phyloP scores from a whole-genome alignment of 768 basidiomycete genomes.

The Auriscalpium orientale region DNA sequence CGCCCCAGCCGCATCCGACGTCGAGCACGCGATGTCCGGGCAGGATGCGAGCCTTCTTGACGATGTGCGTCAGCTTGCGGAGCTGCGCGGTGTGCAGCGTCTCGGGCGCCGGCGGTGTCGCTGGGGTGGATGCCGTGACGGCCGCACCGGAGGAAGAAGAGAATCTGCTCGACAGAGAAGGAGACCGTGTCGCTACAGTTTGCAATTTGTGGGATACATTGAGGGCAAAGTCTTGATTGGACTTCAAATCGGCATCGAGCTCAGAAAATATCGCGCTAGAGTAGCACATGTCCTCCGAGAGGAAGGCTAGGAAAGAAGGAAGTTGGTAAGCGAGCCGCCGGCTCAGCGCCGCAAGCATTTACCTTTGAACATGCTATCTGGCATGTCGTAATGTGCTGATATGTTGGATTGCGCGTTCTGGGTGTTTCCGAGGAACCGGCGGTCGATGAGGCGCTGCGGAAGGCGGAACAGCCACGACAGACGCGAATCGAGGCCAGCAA shows the following conservation, averaged over 20 bases:
- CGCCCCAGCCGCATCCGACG: slow-evolving; percentile 45
- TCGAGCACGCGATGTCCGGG: slow-evolving; percentile 38
- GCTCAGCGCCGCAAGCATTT: neutral
- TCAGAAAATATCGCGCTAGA: slow-evolving; percentile 33
- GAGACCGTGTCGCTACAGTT: neutral
- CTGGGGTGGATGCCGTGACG: no score
- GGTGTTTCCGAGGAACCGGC: slow-evolving; percentile 4
- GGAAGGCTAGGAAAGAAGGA: slow-evolving; percentile 13
- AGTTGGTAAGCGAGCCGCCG: neutral
- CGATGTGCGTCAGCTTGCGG: slow-evolving; percentile 34
- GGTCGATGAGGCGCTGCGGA: slow-evolving; percentile 2
- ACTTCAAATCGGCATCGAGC: slow-evolving; percentile 22
- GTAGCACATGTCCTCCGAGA: slow-evolving; percentile 36
- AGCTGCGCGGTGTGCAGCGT: slow-evolving; percentile 29
- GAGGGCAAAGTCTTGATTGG: no score
- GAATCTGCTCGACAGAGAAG: neutral
- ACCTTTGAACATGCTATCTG: slow-evolving; percentile 32
- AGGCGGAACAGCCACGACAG: slow-evolving; percentile 4
- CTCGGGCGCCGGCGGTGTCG: neutral
- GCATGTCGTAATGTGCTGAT: slow-evolving; percentile 34
- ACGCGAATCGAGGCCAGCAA: slow-evolving; percentile 10
- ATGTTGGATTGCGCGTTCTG: slow-evolving; percentile 14
- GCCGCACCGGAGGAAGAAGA: neutral
- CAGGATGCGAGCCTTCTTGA: slow-evolving; percentile 33
- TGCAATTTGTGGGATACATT: neutral